Evolutionary conservation across 2,329 filamentous ascomycete species (phyloP), one percentile per base, ranked within the genome.

Genomic region (Alternaria rosae): DNA sequence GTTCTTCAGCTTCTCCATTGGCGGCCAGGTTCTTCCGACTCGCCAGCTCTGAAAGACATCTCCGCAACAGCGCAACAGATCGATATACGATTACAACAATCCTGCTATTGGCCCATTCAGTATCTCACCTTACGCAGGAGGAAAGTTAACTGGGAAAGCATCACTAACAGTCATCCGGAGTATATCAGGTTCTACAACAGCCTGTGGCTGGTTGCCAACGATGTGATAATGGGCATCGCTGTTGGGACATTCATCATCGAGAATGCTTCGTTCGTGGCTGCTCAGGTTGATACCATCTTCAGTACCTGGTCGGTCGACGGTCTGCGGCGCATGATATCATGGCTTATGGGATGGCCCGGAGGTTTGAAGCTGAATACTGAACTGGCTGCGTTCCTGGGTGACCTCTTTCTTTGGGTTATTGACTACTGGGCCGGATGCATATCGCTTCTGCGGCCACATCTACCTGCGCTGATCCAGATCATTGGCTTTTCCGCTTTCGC

Each of bases 121-220:
- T 97, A 98, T 76, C 86, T 94, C 44, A 98, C 93, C 15, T 81
- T 99, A 48, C 90, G 94, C n/a, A 89, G 92, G 74, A 87, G 94
- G 41, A 96, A 97, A 76, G 89, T 90, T 65, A 93, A 97, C 71
- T 98, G 95, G 94, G 92, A 93, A 61, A 98, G 94, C 77, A 91
- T 98, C 57, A 97, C 94, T 0, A 95, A 91, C 50, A 97, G 91
- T 71, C 94, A 99, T 78, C 93, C 94, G 1, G 95, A 99, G 78
- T 99, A 99, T 78, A 99, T 99, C 69, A 91, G 95, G 15, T 99
- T 99, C 80, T 99, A 98, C 82, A 99, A 99, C 79, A 97, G 93
- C 74, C 84, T 99, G 5, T 99, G 95, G 95, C 91, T 99, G 9
- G 95, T 99, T 21, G 94, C 94, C 28, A 99, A 99, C 81, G 95